Base-by-base conservation (phyloP, 2,329 filamentous ascomycete genomes). In the Colletotrichum sp. region DNA sequence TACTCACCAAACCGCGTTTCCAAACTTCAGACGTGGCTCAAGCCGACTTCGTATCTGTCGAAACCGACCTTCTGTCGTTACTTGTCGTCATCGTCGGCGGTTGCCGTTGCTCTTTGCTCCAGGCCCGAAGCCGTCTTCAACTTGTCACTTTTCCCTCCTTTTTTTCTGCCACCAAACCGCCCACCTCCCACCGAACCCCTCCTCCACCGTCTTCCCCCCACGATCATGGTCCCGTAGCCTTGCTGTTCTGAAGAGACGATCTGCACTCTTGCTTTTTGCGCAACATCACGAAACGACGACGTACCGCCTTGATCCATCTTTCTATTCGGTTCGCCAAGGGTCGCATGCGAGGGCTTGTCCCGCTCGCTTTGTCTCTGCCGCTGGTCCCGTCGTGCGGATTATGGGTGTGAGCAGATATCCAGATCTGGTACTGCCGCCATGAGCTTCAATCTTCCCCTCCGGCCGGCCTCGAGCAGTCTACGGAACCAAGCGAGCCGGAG, bases 401-500 rank as follows among this genome's bases (percentile, higher is more conserved):
- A 76, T 76, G 74, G 74, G 74, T 66, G 32, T 74, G 74, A 74
- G 57, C 59, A 67, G 63, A 43, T 69, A 76, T 65, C 59, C 39
- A 61, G 67, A 67, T 39, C 63, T 68, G 70, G 67, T 71, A 74
- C 73, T 74, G 74, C 72, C 79, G 83, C 78, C 79, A 90, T 89
- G 87, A 90, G 85, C 81, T 82, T 90, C 82, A 88, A 87, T 76
- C 83, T 91, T 43, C 90, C 90, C 67, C 80, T 91, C 77, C 88
- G 89, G 76, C 83, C 86, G 70, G 85, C 86, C 75, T 85, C 86
- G 70, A 82, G 82, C 75, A 88, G 88, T 77, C 85, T 85, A 79
- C 85, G 89, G 78, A 91, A 91, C 79, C 87, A 89, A 82, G 88
- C 90, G 71, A 91, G 89, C 80, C 86, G 89, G 78, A 90, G 88